A percentile compares a stretch with the other conserved stretches of the same genome.
Conservation (phyloP, 208 protist genomes). For the Leishmania tarentolae region DNA sequence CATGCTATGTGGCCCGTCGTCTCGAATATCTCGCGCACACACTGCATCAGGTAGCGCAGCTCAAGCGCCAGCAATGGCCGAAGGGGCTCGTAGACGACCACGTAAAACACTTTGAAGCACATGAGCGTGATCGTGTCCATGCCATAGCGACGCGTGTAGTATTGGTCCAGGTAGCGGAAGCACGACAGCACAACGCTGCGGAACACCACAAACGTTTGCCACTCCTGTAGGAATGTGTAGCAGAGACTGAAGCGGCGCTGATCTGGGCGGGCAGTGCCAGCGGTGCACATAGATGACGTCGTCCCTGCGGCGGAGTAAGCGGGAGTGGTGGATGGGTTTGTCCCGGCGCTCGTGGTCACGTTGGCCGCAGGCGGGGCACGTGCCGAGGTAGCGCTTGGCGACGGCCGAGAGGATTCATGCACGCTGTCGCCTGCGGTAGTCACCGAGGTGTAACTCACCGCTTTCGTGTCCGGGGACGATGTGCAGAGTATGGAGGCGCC, state of each 20-base stretch:
- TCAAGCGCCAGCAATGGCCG: conserved; percentile 40
- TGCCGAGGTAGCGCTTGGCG: not conserved
- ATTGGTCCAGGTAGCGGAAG: conserved; percentile 87
- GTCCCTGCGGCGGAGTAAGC: not conserved
- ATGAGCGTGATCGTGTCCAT: conserved; percentile 74
- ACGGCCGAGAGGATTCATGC: not conserved
- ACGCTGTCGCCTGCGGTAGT: not conserved
- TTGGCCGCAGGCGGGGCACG: conserved; percentile 1
- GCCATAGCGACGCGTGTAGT: conserved; percentile 61
- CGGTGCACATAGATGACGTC: not conserved
- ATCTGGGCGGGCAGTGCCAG: not conserved
- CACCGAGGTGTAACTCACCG: not conserved
- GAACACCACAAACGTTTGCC: conserved; percentile 58
- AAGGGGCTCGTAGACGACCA: conserved; percentile 70
- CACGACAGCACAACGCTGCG: conserved; percentile 71
- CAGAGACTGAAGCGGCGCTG: conserved; percentile 32
- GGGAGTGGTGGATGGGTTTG: not conserved
- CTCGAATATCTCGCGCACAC: conserved; percentile 28
- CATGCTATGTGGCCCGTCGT: conserved; percentile 28
- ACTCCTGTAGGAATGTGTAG: conserved; percentile 58
- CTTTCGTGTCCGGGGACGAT: not conserved
- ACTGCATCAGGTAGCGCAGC: conserved; percentile 33
- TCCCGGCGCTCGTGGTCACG: not conserved
- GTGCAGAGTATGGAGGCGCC: not conserved
- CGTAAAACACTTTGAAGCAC: conserved; percentile 84